Evolutionary conservation across 73 alveolate species (phyloP), one percentile per base, ranked within the genome.

Genomic region (Tetrahymena borealis): DNA sequence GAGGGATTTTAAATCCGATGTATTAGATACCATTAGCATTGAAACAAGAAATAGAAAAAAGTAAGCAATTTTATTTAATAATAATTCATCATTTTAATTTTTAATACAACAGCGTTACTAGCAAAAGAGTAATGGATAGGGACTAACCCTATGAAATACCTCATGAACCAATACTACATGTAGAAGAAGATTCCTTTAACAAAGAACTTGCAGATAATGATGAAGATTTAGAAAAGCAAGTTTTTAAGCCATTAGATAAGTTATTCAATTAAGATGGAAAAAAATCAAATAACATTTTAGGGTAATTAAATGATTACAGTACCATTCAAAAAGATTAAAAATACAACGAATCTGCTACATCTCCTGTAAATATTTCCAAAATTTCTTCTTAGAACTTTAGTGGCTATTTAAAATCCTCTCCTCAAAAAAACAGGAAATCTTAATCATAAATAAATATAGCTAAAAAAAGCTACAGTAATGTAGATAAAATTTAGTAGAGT

Each of bases 31-130:
- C 33, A 40, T 79, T 79, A 90, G 92, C 78, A 31, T 93, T 78
- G 39, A 93, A 39, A 38, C 91, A 40, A 85, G 78, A 79, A 93
- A 39, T 41, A 41, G 92, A 93, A 93, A 32, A 78, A 93, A 93
- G 85, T 60, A 60, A 41, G 20, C 20, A 4, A 3, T 18, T 4
- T 4, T 12, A 41, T 18, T 41, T 7, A 0, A 60, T 60, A n/a
- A 3, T 60, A 15, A 60, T 15, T 60, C 13, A 18, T 60, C 7
- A 24, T 24, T 24, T 24, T 24, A 9, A 10, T 6, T 60, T 1
- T 2, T 15, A 24, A 7, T n/a, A 60, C 28, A 7, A 40, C 31
- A 60, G 85, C 10, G 28, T 60, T 24, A 35, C 28, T 3, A 60
- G 2, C 28, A 60, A 60, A 60, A 60, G 31, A 60, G 28, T 60